Conservation (phyloP, 2,329 filamentous ascomycete species). For the Pseudogymnoascus sp. region DNA sequence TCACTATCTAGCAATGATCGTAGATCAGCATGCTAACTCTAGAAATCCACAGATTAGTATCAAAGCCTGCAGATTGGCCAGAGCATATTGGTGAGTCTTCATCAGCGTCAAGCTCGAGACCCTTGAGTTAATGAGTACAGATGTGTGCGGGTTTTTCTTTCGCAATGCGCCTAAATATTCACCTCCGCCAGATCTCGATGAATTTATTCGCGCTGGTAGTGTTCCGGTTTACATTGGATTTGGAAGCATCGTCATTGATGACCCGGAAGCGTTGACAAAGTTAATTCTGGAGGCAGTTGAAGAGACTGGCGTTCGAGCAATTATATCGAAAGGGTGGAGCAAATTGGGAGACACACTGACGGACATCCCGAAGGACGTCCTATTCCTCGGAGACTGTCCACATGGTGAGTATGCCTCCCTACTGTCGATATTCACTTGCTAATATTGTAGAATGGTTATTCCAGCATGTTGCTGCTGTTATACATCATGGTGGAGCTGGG, state of each 20-base stretch:
- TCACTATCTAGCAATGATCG: slow-evolving; percentile 61
- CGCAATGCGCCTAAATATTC: slow-evolving; percentile 49
- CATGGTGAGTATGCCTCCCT: slow-evolving; percentile 17
- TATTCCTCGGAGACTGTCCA: slow-evolving; percentile 31
- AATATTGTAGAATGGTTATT: slow-evolving; percentile 30
- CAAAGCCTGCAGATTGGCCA: slow-evolving; percentile 59
- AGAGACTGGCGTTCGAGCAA: slow-evolving; percentile 28
- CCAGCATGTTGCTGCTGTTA: slow-evolving; percentile 29
- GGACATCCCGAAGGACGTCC: slow-evolving; percentile 26
- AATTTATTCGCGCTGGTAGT: slow-evolving; percentile 17
- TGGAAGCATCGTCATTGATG: slow-evolving; percentile 25
- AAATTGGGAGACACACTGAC: slow-evolving; percentile 26
- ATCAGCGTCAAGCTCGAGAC: neutral
- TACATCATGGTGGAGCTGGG: slow-evolving; percentile 33
- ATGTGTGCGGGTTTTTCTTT: slow-evolving; percentile 71
- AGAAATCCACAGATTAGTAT: slow-evolving; percentile 37
- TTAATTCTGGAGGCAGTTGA: slow-evolving; percentile 31
- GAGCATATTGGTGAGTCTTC: slow-evolving; percentile 43
- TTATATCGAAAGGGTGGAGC: slow-evolving; percentile 33
- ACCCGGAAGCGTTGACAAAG: slow-evolving; percentile 29
- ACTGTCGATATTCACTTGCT: neutral
- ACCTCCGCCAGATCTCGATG: slow-evolving; percentile 15
- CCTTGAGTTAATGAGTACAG: neutral
- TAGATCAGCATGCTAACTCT: slow-evolving; percentile 34
- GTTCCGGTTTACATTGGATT: slow-evolving; percentile 22